Evolutionary conservation across 805 yeast species (phyloP), one percentile per base, ranked within the genome.

Genomic region (Candida rishiriensis): DNA sequence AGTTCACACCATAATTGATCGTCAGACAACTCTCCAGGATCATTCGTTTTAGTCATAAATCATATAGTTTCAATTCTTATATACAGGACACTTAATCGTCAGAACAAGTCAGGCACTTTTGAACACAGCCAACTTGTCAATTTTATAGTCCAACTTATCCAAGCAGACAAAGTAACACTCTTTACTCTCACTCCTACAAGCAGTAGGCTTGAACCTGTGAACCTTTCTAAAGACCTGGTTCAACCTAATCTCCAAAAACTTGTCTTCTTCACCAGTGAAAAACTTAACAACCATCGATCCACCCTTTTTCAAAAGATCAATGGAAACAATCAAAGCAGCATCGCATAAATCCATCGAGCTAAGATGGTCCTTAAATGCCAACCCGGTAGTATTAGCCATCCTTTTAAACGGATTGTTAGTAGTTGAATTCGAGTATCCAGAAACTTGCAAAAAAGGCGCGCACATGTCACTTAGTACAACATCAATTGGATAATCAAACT

Each of bases 331-430:
- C 41, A 93, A 63, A 0, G 96, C 97, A 0, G 97, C 97, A 55
- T 88, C 93, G 63, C 97, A 91, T 28, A 91, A 68, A 58, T 90
- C 90, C 87, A 93, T 84, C 48, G 96, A 88, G 52, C 79, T 79
- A 12, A 75, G 68, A 64, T 91, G 98, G 62, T 91, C 99, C 50
- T 79, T 78, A 34, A 85, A 80, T 10, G 82, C 77, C 34, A 87
- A 66, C 3, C 99, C 98, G 12, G 89, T 72, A 3, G 97, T 88
- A 59, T 91, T 91, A 39, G 88, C 86, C 86, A 91, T 85, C 98
- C 97, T 91, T 67, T 71, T 71, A 61, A 81, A 85, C 38, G 96
- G 80, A 43, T 76, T 76, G 81, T 83, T 83, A 82, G 87, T 79
- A 73, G 85, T 77, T 65, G 78, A 69, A 59, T 70, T 72, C 74